phyloP scores from a whole-genome alignment of 306 rosid genomes.

The Cyamopsis tetragonoloba region DNA sequence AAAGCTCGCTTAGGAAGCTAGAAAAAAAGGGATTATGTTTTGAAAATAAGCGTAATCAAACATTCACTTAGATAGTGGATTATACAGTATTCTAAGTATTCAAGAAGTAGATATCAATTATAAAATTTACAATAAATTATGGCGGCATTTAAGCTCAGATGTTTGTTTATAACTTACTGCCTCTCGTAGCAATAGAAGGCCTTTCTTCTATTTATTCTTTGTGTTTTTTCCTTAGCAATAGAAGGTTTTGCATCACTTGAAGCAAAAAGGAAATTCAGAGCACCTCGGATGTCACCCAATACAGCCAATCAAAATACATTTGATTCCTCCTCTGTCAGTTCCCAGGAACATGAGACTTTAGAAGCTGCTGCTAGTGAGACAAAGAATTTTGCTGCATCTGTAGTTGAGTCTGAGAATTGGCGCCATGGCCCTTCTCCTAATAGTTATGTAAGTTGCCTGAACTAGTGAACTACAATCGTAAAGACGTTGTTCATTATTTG shows the following conservation, averaged over 20 bases:
- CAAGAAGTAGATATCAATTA: not conserved
- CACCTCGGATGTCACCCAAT: conserved; percentile 70
- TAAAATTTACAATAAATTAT: not conserved
- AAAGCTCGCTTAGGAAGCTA: too few species aligned
- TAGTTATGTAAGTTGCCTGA: conserved; percentile 38
- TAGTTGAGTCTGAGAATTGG: conserved; percentile 24
- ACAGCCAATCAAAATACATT: conserved; percentile 36
- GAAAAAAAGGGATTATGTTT: too few species aligned
- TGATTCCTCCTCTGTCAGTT: conserved; percentile 40
- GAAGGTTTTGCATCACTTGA: conserved; percentile 95
- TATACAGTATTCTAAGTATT: conserved; percentile 6
- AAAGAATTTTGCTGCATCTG: conserved; percentile 31
- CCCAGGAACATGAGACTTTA: conserved; percentile 28
- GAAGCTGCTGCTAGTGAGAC: conserved; percentile 36
- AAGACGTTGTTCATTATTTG: conserved; percentile 7
- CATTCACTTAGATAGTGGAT: too few species aligned
- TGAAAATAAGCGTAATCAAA: too few species aligned
- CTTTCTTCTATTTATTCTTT: conserved; percentile 14
- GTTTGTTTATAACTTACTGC: conserved; percentile 1
- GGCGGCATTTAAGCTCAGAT: not conserved
- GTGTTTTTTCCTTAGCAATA: conserved; percentile 46
- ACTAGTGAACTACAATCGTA: conserved; percentile 16
- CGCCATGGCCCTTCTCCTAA: conserved; percentile 28
- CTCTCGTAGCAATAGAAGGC: not conserved
- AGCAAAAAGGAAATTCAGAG: conserved; percentile 81